phyloP scores from a whole-genome alignment of 2,329 filamentous ascomycete genomes.

The Dryadomyces quercus-mongolicae region DNA sequence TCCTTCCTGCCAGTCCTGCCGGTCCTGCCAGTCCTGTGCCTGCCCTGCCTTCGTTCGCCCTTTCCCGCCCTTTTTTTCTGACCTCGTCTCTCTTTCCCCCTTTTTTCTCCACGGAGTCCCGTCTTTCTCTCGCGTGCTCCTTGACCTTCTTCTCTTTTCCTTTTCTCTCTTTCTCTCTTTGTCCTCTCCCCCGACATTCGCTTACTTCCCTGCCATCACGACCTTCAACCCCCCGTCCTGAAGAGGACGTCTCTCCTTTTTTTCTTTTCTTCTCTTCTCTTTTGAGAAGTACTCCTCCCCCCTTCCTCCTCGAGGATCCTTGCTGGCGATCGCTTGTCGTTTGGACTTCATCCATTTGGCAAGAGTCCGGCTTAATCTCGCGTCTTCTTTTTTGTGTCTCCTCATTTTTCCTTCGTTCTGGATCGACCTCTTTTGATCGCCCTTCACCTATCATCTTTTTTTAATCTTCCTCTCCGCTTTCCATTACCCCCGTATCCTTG shows the following conservation, averaged over 20 bases:
- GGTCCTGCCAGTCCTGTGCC: too few relatives aligned
- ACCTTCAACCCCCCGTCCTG: not conserved
- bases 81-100: slow-evolving; percentile 9
- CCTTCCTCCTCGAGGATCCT: too few relatives aligned
- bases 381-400: not conserved
- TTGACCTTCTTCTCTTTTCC: not conserved
- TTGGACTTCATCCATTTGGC: not conserved
- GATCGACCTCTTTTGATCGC: not conserved
- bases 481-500: not conserved
- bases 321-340: not conserved
- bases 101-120: not conserved
- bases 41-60: slow-evolving; percentile 5
- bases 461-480: not conserved
- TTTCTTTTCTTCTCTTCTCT: not conserved
- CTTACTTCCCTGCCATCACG: not conserved
- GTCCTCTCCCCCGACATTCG: not conserved
- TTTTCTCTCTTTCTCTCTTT: not conserved
- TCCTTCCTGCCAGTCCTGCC: too few relatives aligned
- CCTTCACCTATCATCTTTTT: not conserved
- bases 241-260: not conserved
- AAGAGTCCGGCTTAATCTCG: not conserved
- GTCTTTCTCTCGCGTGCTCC: not conserved
- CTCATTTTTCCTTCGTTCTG: not conserved
- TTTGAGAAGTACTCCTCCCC: too few relatives aligned
- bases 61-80: slow-evolving; percentile 4